Percentiles rank a stretch among this genome's conserved stretches.
Evolutionary conservation across 257 asterid species (phyloP).

Genomic region (Gardenia jasminoides): DNA sequence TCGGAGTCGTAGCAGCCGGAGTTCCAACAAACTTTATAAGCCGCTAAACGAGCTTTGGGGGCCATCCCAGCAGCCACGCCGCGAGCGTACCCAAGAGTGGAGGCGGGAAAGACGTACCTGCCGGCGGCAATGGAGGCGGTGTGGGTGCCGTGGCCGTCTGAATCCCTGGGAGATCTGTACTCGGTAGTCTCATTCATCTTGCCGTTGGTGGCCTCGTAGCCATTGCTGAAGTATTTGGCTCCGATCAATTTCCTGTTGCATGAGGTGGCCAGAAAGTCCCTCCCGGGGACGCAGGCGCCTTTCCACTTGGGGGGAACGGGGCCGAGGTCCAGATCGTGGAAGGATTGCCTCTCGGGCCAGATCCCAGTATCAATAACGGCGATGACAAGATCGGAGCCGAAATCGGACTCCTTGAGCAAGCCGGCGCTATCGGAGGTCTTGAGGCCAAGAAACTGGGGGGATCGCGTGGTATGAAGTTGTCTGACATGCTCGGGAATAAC

Average conservation of each 20-base stretch:
- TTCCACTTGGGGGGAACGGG: slow-evolving; percentile 76
- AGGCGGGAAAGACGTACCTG: slow-evolving; percentile 77
- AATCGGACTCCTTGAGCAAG: slow-evolving; percentile 70
- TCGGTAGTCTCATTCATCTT: slow-evolving; percentile 71
- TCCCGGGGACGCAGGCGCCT: slow-evolving; percentile 59
- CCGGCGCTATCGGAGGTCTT: slow-evolving; percentile 57
- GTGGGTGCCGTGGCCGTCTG: slow-evolving; percentile 95
- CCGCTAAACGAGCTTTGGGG: slow-evolving; percentile 88
- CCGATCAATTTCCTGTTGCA: slow-evolving; percentile 87
- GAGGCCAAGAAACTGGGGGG: slow-evolving; percentile 85
- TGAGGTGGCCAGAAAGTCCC: slow-evolving; percentile 44
- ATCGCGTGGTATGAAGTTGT: slow-evolving; percentile 73
- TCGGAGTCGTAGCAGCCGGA: slow-evolving; percentile 91
- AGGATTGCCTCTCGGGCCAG: slow-evolving; percentile 94
- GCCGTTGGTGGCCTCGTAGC: slow-evolving; percentile 74
- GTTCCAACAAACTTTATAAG: slow-evolving; percentile 81
- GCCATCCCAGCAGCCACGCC: slow-evolving; percentile 98
- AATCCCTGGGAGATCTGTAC: slow-evolving; percentile 71
- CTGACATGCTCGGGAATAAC: slow-evolving; percentile 75
- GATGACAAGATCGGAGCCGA: slow-evolving; percentile 83
- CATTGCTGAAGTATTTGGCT: slow-evolving; percentile 59
- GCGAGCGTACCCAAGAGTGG: slow-evolving; percentile 77
- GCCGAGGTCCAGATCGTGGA: slow-evolving; percentile 57
- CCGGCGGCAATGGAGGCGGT: slow-evolving; percentile 98
- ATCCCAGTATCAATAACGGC: slow-evolving; percentile 93